phyloP scores from a whole-genome alignment of 768 basidiomycete species.

The Lactarius indigo region DNA sequence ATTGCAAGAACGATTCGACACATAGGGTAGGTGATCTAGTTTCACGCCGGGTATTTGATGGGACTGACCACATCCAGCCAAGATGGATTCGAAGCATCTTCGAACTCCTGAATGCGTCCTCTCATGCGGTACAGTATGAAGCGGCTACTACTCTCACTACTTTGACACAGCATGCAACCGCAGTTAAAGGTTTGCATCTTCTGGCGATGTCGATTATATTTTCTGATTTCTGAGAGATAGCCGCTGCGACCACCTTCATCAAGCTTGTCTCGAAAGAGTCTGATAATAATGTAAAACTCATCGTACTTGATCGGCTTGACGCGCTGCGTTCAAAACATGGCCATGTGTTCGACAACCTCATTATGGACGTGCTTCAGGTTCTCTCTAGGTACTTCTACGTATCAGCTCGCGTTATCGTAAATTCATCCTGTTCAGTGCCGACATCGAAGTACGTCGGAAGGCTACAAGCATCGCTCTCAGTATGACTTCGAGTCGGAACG shows the following conservation, averaged over 20 bases:
- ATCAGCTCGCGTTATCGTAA: background rate
- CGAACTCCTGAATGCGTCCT: constrained; percentile 83
- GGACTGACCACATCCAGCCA: constrained; percentile 44
- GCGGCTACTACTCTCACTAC: constrained; percentile 93
- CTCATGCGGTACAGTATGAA: constrained; percentile 95
- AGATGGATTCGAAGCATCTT: constrained; percentile 93
- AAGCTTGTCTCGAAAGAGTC: constrained; percentile 91
- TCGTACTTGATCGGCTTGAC: constrained; percentile 91
- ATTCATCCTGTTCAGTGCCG: constrained; percentile 52
- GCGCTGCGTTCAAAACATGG: constrained; percentile 79
- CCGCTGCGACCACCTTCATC: constrained; percentile 85
- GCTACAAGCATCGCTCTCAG: constrained; percentile 85
- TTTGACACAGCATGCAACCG: constrained; percentile 92
- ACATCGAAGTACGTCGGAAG: constrained; percentile 95
- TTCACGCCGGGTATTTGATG: background rate
- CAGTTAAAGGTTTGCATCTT: constrained; percentile 73
- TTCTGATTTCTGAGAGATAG: constrained; percentile 37
- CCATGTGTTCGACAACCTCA: constrained; percentile 81
- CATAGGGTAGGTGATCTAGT: constrained; percentile 58
- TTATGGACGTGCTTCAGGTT: constrained; percentile 94
- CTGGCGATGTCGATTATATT: background rate
- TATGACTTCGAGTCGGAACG: constrained; percentile 91
- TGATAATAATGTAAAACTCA: constrained; percentile 98
- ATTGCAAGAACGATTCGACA: constrained; percentile 81
- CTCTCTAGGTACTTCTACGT: constrained; percentile 57